Evolutionary conservation across 345 rosid genomes (phyloP).

Genomic region (rapeseed (Brassica napus)): DNA sequence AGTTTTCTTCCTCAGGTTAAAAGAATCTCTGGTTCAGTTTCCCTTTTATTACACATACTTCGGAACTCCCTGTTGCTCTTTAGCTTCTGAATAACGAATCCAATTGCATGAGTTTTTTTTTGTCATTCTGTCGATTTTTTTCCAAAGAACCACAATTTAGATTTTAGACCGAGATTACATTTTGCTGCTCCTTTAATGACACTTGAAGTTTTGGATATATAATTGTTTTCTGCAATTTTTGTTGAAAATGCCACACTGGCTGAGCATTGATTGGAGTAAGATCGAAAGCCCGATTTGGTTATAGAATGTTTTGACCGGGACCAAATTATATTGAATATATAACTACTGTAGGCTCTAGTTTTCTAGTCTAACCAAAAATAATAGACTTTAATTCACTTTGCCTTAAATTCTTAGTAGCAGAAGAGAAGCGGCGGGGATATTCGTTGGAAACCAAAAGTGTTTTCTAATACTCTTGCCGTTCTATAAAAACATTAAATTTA

Average conservation of each 20-base stretch:
- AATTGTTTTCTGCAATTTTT: not conserved
- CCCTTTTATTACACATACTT: not conserved
- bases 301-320: not conserved
- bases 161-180: slow-evolving; percentile 25
- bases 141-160: slow-evolving; percentile 21
- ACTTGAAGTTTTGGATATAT: slow-evolving; percentile 14
- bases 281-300: not conserved
- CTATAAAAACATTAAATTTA: not conserved
- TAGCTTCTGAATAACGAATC: not conserved
- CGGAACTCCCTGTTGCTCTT: not conserved
- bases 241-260: not conserved
- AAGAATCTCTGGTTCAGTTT: slow-evolving; percentile 17
- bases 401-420: not conserved
- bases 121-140: not conserved
- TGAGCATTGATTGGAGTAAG: not conserved
- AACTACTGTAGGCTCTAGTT: not conserved
- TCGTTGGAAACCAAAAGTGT: not conserved
- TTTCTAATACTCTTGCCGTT: not conserved
- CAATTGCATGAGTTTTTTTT: slow-evolving; percentile 9
- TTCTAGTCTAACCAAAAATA: not conserved
- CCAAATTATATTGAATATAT: not conserved
- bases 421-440: slow-evolving; percentile 11
- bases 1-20: slow-evolving; percentile 13
- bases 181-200: not conserved
- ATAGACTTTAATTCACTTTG: no score